Conservation (phyloP, 2,329 filamentous ascomycete species). For the Rosellinia necatrix region DNA sequence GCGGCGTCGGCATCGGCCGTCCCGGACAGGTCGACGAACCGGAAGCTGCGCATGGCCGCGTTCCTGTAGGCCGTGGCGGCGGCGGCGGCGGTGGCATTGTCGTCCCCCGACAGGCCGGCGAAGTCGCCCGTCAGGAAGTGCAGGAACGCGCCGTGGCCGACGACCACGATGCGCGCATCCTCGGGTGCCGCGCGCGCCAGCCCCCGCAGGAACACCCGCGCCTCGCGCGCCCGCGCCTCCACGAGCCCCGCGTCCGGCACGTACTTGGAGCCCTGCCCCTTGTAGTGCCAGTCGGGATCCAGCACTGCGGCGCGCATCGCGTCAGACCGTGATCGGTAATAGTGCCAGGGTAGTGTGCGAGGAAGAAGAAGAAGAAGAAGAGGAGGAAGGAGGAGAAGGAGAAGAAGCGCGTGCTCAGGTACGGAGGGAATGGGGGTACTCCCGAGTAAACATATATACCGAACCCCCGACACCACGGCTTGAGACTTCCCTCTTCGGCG, state of each 20-base stretch:
- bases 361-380: background rate
- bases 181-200: conserved; percentile 42
- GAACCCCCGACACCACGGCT: no score
- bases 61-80: conserved; percentile 73
- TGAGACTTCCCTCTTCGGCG: no score
- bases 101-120: conserved; percentile 57
- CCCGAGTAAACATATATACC: no score
- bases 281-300: conserved; percentile 70
- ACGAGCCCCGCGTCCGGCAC: conserved; percentile 56
- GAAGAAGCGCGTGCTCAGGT: no score
- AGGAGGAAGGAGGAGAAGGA: no score
- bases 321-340: no score
- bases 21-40: conserved; percentile 58
- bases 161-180: conserved; percentile 71
- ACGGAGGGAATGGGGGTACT: no score
- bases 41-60: conserved; percentile 70
- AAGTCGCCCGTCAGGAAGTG: conserved; percentile 86
- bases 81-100: no score
- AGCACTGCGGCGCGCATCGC: conserved; percentile 53
- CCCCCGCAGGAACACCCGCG: conserved; percentile 55
- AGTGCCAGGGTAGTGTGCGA: background rate
- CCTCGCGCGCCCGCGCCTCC: conserved; percentile 60
- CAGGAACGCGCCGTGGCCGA: conserved; percentile 80
- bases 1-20: conserved; percentile 50
- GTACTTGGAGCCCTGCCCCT: conserved; percentile 51